These are phyloP conservation scores for Coccinonectria pachysandricola DNA, from an alignment of 2,329 filamentous ascomycete genomes.

Conservation along the genomic window DNA sequence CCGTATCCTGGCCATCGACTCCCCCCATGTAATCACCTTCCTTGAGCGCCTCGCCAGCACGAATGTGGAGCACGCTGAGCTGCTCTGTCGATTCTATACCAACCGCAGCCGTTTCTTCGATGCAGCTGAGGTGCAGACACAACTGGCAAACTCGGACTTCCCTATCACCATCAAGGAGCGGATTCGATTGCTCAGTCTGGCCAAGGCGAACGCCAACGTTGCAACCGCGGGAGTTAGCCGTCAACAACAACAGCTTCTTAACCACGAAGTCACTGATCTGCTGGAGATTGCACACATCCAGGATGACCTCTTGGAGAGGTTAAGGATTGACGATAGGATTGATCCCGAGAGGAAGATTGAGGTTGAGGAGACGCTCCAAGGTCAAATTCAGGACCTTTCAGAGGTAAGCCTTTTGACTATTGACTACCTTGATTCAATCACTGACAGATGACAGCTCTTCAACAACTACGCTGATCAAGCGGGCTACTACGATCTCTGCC, in stretches of 20 bases:
- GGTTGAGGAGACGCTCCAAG: constrained; percentile 60
- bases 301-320: constrained; percentile 73
- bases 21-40: constrained; percentile 77
- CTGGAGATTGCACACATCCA: constrained; percentile 93
- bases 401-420: constrained; percentile 46
- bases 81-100: constrained; percentile 87
- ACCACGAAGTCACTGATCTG: constrained; percentile 74
- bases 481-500: constrained; percentile 85
- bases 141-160: constrained; percentile 77
- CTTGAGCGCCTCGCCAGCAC: constrained; percentile 64
- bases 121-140: constrained; percentile 75
- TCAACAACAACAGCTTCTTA: constrained; percentile 72
- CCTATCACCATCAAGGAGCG: constrained; percentile 69
- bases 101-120: constrained; percentile 76
- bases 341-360: constrained; percentile 49
- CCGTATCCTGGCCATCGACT: constrained; percentile 73
- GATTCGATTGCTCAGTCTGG: constrained; percentile 80
- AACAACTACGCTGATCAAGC: constrained; percentile 86
- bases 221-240: constrained; percentile 65
- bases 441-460: constrained; percentile 54
- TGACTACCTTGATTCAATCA: constrained; percentile 8
- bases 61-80: constrained; percentile 70
- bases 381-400: constrained; percentile 65
- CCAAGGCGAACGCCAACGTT: constrained; percentile 86
- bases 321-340: constrained; percentile 64